Evolutionary conservation across 805 yeast genomes (phyloP).

Genomic region (Wickerhamomyces alni): DNA sequence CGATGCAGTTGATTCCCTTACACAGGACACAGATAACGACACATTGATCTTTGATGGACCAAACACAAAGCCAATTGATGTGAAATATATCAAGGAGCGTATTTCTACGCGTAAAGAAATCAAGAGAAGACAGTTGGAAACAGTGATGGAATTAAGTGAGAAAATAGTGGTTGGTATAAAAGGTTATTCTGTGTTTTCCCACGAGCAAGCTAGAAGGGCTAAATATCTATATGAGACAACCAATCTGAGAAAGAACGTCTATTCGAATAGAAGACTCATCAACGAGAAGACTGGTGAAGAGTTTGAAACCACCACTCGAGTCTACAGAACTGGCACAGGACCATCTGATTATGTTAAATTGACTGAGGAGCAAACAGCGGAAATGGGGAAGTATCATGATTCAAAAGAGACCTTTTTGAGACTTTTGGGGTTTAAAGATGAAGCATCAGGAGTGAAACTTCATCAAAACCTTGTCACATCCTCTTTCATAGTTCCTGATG

Average conservation of each 20-base stretch:
- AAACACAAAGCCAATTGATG: constrained; percentile 34
- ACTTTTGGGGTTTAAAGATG: constrained; percentile 60
- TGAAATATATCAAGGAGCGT: constrained; percentile 37
- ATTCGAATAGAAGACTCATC: constrained; percentile 34
- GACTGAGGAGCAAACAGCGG: constrained; percentile 29
- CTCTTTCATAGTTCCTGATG: constrained; percentile 62
- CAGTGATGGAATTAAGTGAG: constrained; percentile 53
- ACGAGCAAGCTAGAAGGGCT: constrained; percentile 45
- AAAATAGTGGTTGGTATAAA: constrained; percentile 56
- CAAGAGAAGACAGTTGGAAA: constrained; percentile 54
- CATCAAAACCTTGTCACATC: constrained; percentile 50
- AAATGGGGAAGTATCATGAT: constrained; percentile 28
- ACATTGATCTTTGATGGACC: constrained; percentile 32
- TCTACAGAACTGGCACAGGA: constrained; percentile 36
- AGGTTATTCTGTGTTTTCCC: constrained; percentile 62
- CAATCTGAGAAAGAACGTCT: constrained; percentile 47
- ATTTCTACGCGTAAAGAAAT: constrained; percentile 56
- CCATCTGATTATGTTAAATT: constrained; percentile 34
- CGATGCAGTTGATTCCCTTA: constrained; percentile 10
- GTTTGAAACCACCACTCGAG: constrained; percentile 29
- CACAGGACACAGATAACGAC: constrained; percentile 11
- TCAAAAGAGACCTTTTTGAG: constrained; percentile 44
- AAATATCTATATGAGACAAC: constrained; percentile 49
- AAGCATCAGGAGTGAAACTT: constrained; percentile 36
- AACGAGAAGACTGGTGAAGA: constrained; percentile 39